Conservation (phyloP, 2,329 filamentous ascomycete species). For the Scedosporium aurantiacum region DNA sequence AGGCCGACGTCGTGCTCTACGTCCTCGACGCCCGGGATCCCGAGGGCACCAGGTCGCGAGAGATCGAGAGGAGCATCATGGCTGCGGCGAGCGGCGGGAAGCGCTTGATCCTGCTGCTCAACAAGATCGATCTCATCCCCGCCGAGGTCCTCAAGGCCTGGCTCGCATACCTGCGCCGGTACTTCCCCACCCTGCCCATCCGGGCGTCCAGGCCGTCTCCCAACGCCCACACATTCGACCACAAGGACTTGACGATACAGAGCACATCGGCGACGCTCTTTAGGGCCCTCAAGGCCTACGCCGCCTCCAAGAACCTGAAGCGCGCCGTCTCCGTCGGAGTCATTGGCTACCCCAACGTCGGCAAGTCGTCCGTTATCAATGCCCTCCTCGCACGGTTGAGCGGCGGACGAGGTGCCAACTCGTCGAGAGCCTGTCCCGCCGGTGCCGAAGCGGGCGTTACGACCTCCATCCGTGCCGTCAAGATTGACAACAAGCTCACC, state of each 20-base stretch:
- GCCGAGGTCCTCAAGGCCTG: slow-evolving; percentile 71
- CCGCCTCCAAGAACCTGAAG: slow-evolving; percentile 73
- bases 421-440: slow-evolving; percentile 63
- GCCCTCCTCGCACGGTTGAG: slow-evolving; percentile 70
- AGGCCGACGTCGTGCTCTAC: slow-evolving; percentile 84
- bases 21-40: slow-evolving; percentile 88
- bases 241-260: slow-evolving; percentile 78
- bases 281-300: slow-evolving; percentile 81
- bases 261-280: slow-evolving; percentile 78
- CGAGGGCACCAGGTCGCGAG: slow-evolving; percentile 78
- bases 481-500: slow-evolving; percentile 89
- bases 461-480: slow-evolving; percentile 77
- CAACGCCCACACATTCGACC: slow-evolving; percentile 85
- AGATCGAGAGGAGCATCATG: slow-evolving; percentile 86
- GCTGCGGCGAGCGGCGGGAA: slow-evolving; percentile 75
- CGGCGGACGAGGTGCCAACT: slow-evolving; percentile 45
- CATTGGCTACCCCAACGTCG: slow-evolving; percentile 91
- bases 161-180: slow-evolving; percentile 74
- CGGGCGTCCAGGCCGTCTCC: slow-evolving; percentile 72
- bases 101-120: slow-evolving; percentile 79
- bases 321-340: slow-evolving; percentile 84
- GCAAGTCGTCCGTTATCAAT: slow-evolving; percentile 95
- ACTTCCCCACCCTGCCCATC: slow-evolving; percentile 83
- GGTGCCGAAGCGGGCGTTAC: slow-evolving; percentile 90
- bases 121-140: slow-evolving; percentile 91